Base-by-base conservation (phyloP, 139 green algal genomes). In the Mesostigma viride region DNA sequence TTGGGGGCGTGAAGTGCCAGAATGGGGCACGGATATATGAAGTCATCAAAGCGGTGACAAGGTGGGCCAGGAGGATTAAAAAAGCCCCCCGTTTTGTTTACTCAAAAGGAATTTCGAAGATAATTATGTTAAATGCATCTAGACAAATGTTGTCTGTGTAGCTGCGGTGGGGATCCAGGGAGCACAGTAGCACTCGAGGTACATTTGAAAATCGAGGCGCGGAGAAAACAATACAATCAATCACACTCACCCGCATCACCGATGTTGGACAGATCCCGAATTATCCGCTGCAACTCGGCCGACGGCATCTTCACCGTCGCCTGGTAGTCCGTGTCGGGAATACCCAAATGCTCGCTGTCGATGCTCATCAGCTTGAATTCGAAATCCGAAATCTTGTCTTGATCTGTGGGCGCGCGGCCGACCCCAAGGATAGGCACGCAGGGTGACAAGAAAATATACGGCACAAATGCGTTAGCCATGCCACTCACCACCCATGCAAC, bases 341-440 rank as follows among this genome's bases (percentile, higher is more conserved):
- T 96, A 64, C 90, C 89, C 56, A 99, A 75, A 75, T 98, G 90
- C 80, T 99, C 94, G 62, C 78, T 90, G 79, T 98, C 93, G 58
- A 99, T 99, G 65, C 95, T 90, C 94, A 99, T 98, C 5, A 98
- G 83, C 82, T 97, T 97, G 2, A 99, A 74, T 70, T 99, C 90
- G 76, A 99, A 97, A 72, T 99, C 92, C 1, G 78, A 87, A 31
- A 97, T 85, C 61, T 92, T 89, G 53, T 96, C 91, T 65, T 89
- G 82, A 3, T 75, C 68, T 78, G 68, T 2, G 40, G 3, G n/a
- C 5, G 58, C 28, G 57, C 28, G 28, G 45, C 45, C 45, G 22
- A 56, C 56, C 27, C 14, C 56, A 64, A 64, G 11, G 14, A 64
- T 33, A 36, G 17, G 11, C 61, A 17, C n/a, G 34, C n/a, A 67